These are phyloP conservation scores for Tuber brumale DNA, from an alignment of 495 filamentous ascomycete species.

Conservation along the genomic window DNA sequence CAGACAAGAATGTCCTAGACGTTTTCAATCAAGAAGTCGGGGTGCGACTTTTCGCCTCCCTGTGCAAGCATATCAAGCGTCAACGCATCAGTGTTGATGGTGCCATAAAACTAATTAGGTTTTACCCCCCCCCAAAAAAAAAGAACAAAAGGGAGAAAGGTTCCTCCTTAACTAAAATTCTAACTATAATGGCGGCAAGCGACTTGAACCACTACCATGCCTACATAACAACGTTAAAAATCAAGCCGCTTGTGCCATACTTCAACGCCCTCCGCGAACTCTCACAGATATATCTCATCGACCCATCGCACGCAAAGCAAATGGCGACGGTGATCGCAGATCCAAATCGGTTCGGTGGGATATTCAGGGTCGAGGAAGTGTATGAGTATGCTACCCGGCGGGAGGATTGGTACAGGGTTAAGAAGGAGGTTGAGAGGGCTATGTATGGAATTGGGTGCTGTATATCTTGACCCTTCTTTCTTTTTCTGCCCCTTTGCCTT, in stretches of 20 bases:
- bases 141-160: neutral
- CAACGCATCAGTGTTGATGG: constrained; percentile 87
- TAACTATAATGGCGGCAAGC: constrained; percentile 43
- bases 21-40: constrained; percentile 99
- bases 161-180: neutral
- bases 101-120: constrained; percentile 84
- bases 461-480: constrained; percentile 38
- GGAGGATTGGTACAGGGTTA: constrained; percentile 89
- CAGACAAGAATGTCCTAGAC: constrained; percentile 94
- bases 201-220: constrained; percentile 92
- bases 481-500: neutral
- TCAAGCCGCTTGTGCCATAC: constrained; percentile 75
- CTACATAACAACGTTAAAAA: constrained; percentile 73
- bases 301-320: constrained; percentile 80
- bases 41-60: constrained; percentile 74
- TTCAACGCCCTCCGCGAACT: constrained; percentile 89
- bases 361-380: constrained; percentile 92
- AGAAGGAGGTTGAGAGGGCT: constrained; percentile 80
- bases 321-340: constrained; percentile 93
- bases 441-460: constrained; percentile 95
- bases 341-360: constrained; percentile 76
- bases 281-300: constrained; percentile 91
- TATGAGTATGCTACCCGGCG: constrained; percentile 93
- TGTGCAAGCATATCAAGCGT: constrained; percentile 96
- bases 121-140: constrained; percentile 25